Conservation (phyloP, 352 stramenopile species). For the Phytophthora boehmeriae region DNA sequence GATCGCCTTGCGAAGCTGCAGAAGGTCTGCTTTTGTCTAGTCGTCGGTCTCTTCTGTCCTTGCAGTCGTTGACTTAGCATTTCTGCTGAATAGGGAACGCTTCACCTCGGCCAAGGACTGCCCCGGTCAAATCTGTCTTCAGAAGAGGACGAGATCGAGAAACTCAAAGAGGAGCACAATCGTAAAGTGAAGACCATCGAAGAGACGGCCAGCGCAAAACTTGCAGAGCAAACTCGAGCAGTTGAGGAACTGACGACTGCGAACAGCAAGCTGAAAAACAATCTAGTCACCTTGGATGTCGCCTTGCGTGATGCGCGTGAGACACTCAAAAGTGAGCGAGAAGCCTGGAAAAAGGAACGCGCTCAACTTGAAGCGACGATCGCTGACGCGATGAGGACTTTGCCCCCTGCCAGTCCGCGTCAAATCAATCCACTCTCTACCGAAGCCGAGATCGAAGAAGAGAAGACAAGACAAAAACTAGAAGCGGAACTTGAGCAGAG, state of each 20-base stretch:
- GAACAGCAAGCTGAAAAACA: slow-evolving; percentile 60
- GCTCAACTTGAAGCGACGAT: slow-evolving; percentile 27
- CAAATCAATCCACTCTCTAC: slow-evolving; percentile 17
- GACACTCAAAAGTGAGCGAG: slow-evolving; percentile 43
- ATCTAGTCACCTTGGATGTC: slow-evolving; percentile 54
- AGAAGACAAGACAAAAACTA: slow-evolving; percentile 26
- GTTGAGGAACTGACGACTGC: slow-evolving; percentile 41
- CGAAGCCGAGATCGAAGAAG: slow-evolving; percentile 19
- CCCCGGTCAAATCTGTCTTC: slow-evolving; percentile 46
- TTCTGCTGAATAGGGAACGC: slow-evolving; percentile 32
- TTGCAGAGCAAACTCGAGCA: slow-evolving; percentile 32
- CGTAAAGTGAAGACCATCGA: slow-evolving; percentile 43
- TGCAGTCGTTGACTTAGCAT: not conserved
- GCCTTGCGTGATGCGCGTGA: slow-evolving; percentile 37
- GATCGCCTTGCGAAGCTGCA: slow-evolving; percentile 49
- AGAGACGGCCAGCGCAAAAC: slow-evolving; percentile 31
- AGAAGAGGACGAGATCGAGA: slow-evolving; percentile 67
- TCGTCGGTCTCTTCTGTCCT: too few relatives aligned
- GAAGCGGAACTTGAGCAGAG: slow-evolving; percentile 30
- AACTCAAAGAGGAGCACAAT: slow-evolving; percentile 52
- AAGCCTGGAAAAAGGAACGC: slow-evolving; percentile 41
- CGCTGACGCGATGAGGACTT: slow-evolving; percentile 23
- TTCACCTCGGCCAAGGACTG: slow-evolving; percentile 51
- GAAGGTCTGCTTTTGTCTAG: slow-evolving; percentile 32
- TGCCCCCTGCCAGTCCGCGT: slow-evolving; percentile 25